Evolutionary conservation across 805 yeast species (phyloP).

Genomic region (Pichia sporocuriosa): DNA sequence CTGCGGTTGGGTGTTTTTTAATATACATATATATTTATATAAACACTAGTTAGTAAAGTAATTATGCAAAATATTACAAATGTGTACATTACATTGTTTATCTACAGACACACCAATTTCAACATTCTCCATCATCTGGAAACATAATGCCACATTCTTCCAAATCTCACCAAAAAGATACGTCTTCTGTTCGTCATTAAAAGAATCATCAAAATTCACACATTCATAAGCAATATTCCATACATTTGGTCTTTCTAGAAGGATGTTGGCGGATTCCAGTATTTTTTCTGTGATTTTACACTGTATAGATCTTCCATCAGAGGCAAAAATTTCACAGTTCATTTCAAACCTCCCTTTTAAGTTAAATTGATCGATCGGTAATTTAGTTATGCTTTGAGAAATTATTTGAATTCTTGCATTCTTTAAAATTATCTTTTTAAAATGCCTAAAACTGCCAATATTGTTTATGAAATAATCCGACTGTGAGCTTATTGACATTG

Average conservation of each 20-base stretch:
- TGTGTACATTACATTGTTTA: neutral
- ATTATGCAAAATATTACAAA: constrained; percentile 10
- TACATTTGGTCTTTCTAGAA: constrained; percentile 5
- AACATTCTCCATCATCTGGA: constrained; percentile 4
- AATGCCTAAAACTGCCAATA: constrained; percentile 6
- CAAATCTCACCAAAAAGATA: neutral
- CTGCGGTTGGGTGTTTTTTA: too few species aligned
- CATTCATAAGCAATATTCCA: constrained; percentile 7
- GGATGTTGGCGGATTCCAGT: constrained; percentile 5
- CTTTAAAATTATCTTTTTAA: constrained; percentile 13
- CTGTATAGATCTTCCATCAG: neutral
- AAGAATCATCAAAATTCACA: neutral
- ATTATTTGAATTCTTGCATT: constrained; percentile 1
- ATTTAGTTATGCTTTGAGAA: too few species aligned
- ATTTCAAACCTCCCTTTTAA: neutral
- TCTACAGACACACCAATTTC: constrained; percentile 9
- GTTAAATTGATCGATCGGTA: neutral
- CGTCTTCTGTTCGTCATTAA: neutral
- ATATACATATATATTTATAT: neutral
- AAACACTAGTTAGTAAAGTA: constrained; percentile 9
- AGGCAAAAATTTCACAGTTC: neutral
- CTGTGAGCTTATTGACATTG: constrained; percentile 11
- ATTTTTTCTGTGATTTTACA: neutral
- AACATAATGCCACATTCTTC: constrained; percentile 9
- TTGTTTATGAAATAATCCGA: constrained; percentile 7